phyloP scores from a whole-genome alignment of 169 alveolate species.

The Condylostoma magnum region DNA sequence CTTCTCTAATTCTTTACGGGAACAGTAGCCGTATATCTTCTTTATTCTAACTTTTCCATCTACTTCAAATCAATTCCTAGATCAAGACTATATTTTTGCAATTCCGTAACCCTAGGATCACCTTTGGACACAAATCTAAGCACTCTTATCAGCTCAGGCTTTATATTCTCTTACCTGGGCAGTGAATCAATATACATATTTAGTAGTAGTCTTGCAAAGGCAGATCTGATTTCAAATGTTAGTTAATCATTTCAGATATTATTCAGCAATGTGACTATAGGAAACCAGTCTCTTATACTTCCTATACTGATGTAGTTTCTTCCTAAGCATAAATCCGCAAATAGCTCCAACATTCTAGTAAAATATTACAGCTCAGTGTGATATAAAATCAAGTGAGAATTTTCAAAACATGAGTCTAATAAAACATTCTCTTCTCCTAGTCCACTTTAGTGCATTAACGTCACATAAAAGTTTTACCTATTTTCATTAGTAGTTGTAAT shows the following conservation, averaged over 20 bases:
- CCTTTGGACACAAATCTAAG: too few species aligned
- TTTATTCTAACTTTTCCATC: too few species aligned
- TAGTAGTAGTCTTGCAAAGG: constrained; percentile 26
- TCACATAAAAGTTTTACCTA: not conserved
- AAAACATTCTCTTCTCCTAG: not conserved
- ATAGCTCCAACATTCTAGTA: constrained; percentile 48
- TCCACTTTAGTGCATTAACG: not conserved
- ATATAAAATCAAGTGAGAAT: constrained; percentile 23
- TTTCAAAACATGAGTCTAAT: constrained; percentile 26
- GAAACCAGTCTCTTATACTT: constrained; percentile 47
- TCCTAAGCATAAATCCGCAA: constrained; percentile 52
- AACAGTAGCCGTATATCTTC: too few species aligned
- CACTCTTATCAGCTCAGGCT: constrained; percentile 28
- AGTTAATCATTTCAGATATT: constrained; percentile 35
- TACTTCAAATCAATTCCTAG: too few species aligned
- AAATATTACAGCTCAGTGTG: constrained; percentile 37
- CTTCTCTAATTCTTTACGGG: too few species aligned
- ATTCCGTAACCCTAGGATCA: too few species aligned
- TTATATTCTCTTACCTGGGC: constrained; percentile 6
- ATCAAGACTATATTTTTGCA: too few species aligned
- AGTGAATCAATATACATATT: constrained; percentile 6
- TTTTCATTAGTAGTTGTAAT: not conserved
- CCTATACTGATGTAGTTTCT: constrained; percentile 57
- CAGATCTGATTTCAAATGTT: constrained; percentile 43
- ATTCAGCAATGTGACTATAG: not conserved